Evolutionary conservation across 305 asterid genomes (phyloP).

Genomic region (Fraxinus paxiana): DNA sequence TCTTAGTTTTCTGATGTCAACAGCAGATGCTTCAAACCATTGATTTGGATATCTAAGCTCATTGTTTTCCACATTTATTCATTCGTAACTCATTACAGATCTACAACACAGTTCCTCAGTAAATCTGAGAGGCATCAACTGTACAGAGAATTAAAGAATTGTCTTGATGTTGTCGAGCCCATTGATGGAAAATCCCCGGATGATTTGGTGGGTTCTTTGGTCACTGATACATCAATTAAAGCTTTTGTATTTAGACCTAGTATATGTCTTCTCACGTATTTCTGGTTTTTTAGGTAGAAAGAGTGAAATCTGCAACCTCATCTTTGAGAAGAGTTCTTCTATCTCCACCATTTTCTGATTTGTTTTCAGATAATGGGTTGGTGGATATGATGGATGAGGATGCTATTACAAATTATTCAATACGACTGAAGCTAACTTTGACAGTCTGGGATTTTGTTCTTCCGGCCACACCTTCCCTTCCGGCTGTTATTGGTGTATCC

Average conservation of each 20-base stretch:
- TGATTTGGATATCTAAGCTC: slow-evolving; percentile 5
- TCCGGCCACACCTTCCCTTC: slow-evolving; percentile 90
- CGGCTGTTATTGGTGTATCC: slow-evolving; percentile 99
- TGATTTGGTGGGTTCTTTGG: slow-evolving; percentile 64
- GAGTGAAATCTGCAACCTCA: slow-evolving; percentile 67
- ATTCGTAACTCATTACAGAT: slow-evolving; percentile 50
- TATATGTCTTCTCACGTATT: slow-evolving; percentile 17
- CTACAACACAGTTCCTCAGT: slow-evolving; percentile 46
- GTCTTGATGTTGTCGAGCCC: slow-evolving; percentile 79
- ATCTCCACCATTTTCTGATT: slow-evolving; percentile 75
- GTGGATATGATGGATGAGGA: slow-evolving; percentile 95
- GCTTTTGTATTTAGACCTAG: slow-evolving; percentile 3
- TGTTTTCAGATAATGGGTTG: slow-evolving; percentile 61
- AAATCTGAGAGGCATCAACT: slow-evolving; percentile 71
- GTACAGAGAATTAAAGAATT: slow-evolving; percentile 59
- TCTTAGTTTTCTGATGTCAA: slow-evolving; percentile 1
- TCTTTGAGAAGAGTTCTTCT: slow-evolving; percentile 73
- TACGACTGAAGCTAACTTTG: slow-evolving; percentile 74
- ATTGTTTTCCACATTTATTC: slow-evolving; percentile 18
- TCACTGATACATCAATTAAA: slow-evolving; percentile 22
- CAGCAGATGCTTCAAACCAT: background rate
- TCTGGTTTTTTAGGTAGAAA: slow-evolving; percentile 55
- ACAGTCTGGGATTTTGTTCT: slow-evolving; percentile 92
- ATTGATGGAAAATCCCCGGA: slow-evolving; percentile 64
- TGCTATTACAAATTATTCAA: slow-evolving; percentile 63